A percentile compares a stretch with the other conserved stretches of the same genome.
Conservation (phyloP, 495 filamentous ascomycete species). For the Xylaria palmicola region DNA sequence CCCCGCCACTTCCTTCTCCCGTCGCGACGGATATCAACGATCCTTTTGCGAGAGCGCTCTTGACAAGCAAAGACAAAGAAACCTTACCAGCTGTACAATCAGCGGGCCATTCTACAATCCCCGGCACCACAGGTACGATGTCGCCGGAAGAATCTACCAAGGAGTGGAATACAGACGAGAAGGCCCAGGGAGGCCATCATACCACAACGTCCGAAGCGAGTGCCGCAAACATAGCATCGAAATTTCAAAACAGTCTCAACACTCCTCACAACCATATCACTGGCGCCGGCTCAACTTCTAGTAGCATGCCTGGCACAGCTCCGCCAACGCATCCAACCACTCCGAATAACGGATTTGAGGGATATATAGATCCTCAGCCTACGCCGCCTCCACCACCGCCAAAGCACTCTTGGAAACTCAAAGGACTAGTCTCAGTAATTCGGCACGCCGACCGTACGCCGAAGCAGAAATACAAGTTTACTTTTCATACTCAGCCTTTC, state of each 20-base stretch:
- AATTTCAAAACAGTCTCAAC: slow-evolving; percentile 35
- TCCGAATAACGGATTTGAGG: slow-evolving; percentile 28
- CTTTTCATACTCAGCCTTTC: slow-evolving; percentile 95
- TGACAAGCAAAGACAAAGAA: slow-evolving; percentile 36
- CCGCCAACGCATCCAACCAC: slow-evolving; percentile 43
- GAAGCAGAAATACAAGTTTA: slow-evolving; percentile 99
- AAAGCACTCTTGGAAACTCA: slow-evolving; percentile 95
- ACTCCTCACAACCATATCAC: slow-evolving; percentile 35
- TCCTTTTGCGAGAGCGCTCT: slow-evolving; percentile 33
- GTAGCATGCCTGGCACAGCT: slow-evolving; percentile 42
- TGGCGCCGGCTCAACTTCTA: slow-evolving; percentile 29
- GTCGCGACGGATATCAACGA: slow-evolving; percentile 44
- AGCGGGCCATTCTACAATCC: slow-evolving; percentile 30
- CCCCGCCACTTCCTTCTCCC: slow-evolving; percentile 44
- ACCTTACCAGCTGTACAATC: slow-evolving; percentile 26
- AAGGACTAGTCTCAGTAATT: slow-evolving; percentile 96
- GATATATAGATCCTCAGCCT: slow-evolving; percentile 33
- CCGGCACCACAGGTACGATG: slow-evolving; percentile 35
- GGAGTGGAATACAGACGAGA: slow-evolving; percentile 34
- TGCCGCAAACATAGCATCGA: slow-evolving; percentile 27
- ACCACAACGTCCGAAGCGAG: slow-evolving; percentile 36
- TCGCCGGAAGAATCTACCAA: slow-evolving; percentile 29
- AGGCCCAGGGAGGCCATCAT: slow-evolving; percentile 19
- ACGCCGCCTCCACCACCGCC: slow-evolving; percentile 75
- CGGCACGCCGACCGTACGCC: slow-evolving; percentile 95